Conservation (phyloP, 257 asterid genomes). For the Gardenia jasminoides region DNA sequence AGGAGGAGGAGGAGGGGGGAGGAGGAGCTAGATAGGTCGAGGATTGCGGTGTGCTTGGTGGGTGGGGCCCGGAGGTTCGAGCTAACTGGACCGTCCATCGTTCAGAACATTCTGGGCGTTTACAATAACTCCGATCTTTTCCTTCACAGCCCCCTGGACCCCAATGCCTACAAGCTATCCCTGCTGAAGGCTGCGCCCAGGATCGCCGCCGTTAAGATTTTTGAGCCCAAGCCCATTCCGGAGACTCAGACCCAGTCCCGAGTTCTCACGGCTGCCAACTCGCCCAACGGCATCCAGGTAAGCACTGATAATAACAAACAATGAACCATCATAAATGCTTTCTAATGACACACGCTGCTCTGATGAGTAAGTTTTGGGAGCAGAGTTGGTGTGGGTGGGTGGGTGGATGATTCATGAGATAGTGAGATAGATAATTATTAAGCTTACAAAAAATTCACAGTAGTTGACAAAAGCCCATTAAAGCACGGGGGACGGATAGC, state of each 20-base stretch:
- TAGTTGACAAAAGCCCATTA: no score
- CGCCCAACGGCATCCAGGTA: constrained; percentile 98
- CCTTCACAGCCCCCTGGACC: constrained; percentile 73
- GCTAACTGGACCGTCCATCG: constrained; percentile 88
- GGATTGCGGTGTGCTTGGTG: constrained; percentile 90
- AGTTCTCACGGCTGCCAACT: constrained; percentile 68
- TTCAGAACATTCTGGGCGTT: constrained; percentile 55
- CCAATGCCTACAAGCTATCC: constrained; percentile 61
- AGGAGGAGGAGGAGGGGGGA: not conserved
- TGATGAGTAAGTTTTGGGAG: no score
- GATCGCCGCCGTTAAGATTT: constrained; percentile 65
- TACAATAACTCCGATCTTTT: constrained; percentile 73
- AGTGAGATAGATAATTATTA: no score
- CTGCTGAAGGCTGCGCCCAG: constrained; percentile 69
- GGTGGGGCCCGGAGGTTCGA: constrained; percentile 99
- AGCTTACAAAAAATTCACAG: no score
- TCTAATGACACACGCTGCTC: no score
- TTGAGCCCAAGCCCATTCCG: constrained; percentile 49
- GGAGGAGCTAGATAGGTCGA: constrained; percentile 34
- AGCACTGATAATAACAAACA: no score
- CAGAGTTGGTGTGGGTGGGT: no score
- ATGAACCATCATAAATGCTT: no score
- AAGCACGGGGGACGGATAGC: no score
- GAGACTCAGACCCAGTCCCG: constrained; percentile 58
- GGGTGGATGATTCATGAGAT: no score